Base-by-base conservation (phyloP, 805 yeast genomes). In the Cyberlindnera saturnus region DNA sequence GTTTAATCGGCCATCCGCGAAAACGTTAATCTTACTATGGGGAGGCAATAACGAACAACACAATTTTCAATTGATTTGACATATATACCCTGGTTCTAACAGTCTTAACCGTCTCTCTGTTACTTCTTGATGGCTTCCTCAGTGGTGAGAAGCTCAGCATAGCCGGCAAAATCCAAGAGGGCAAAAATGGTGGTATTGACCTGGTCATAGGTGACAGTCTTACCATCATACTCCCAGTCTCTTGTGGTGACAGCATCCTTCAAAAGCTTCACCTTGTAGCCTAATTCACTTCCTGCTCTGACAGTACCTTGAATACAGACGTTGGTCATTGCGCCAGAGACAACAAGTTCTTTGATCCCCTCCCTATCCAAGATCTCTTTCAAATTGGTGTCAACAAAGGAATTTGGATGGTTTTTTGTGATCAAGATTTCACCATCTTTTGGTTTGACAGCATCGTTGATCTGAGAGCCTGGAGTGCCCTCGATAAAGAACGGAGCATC, bases 321-420 rank as follows among this genome's bases (percentile, higher is more conserved):
- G 14, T 51, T 52, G 3, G 55, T 43, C 53, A 49, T 51, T 5
- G 55, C 52, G 39, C 57, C 55, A 19, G 48, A 35, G 7, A 52
- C 28, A 19, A 45, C 39, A 7, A 51, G 28, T 6, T 39, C 38
- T 9, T 43, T 40, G 36, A 52, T 38, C 1, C 39, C 42, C 6
- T 43, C 29, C 4, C 17, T 9, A 28, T 45, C 35, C 19, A 52
- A 39, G 10, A 45, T 14, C 20, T 46, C 40, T 11, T 42, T 28
- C 11, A 52, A 34, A n/a, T 45, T 39, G 4, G 57, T 52, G 1
- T 36, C 44, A 17, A 36, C 23, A 23, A 49, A 52, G 0, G 57
- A 39, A 26, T 52, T 51, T 34, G 53, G 53, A 10, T 40, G 28
- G 11, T 30, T 19, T 28, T 52, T 52, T 4, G 46, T 42, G 16